Base-by-base conservation (phyloP, 805 yeast species). In the Yarrowia keelungensis region DNA sequence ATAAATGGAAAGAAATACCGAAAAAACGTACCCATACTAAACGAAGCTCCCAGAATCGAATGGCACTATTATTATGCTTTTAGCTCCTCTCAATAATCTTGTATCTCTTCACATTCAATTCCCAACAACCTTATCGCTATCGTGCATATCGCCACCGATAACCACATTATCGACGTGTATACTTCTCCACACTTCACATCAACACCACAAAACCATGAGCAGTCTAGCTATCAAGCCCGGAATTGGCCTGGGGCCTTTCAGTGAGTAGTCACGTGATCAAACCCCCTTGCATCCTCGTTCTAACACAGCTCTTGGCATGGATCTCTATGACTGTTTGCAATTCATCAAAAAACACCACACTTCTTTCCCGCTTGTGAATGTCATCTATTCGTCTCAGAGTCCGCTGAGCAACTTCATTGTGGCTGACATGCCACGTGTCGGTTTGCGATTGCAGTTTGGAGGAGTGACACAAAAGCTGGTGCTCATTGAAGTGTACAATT, bases 361-460 rank as follows among this genome's bases (percentile, higher is more conserved):
- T n/a, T 35, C 65, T 16, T 59, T 59, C 10, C 65, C 65, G 4
- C 50, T 43, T 0, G 65, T 59, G 41, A 59, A 59, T 38, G 65
- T 59, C 65, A 59, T 59, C 51, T 59, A 59, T 35, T 59, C 65
- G 65, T n/a, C 50, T 4, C 65, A 59, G n/a, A 59, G 36, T 19
- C 65, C 65, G 9, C 51, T 59, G 9, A 41, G 11, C 26, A 59
- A 59, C 42, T 59, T 43, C 42, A 36, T 59, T 5, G 51, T 59
- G 4, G 50, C 35, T 9, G 50, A 43, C 19, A 35, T 59, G 51
- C 35, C 50, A 19, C 50, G 65, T 35, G 65, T 45, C 32, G 65
- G 65, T 5, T 12, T 59, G 16, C 32, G 51, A 5, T 9, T 59
- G n/a, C 51, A 43, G 32, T 59, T 59, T 35, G 41, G 42, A 8